Evolutionary conservation across 768 basidiomycete species (phyloP).

Genomic region (Tricholoma sp.): DNA sequence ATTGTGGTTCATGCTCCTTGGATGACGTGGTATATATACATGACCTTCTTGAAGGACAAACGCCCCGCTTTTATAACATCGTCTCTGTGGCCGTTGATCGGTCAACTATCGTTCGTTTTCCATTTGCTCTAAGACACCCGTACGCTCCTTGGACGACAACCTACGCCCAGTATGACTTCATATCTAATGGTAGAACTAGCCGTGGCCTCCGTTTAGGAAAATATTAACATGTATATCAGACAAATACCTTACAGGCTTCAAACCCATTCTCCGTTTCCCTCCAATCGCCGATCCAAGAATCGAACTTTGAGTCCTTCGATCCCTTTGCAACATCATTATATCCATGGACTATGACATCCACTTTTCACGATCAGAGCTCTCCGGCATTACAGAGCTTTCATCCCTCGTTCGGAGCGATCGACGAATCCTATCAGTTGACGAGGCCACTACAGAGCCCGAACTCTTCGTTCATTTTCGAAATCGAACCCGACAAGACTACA

Average conservation of each 20-base stretch:
- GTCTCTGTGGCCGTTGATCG: conserved; percentile 16
- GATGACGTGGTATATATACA: conserved; percentile 3
- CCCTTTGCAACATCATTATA: conserved; percentile 1
- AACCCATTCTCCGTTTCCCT: conserved; percentile 7
- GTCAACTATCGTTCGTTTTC: conserved; percentile 1
- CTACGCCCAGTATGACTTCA: conserved; percentile 12
- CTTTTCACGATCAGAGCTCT: neutral
- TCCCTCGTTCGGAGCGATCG: conserved; percentile 5
- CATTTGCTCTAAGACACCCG: conserved; percentile 3
- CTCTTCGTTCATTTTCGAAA: conserved; percentile 11
- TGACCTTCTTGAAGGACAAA: neutral
- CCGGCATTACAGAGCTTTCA: neutral
- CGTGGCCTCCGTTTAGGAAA: neutral
- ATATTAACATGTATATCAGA: neutral
- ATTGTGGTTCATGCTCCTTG: conserved; percentile 1
- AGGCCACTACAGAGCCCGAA: conserved; percentile 8
- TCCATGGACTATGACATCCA: conserved; percentile 4
- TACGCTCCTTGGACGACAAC: conserved; percentile 5
- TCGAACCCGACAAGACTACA: conserved; percentile 11
- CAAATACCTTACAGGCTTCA: conserved; percentile 7
- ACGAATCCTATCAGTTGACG: conserved; percentile 8
- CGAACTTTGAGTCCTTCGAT: conserved; percentile 13
- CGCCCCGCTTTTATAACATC: neutral
- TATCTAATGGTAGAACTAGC: conserved; percentile 8
- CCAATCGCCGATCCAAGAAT: conserved; percentile 4